These are phyloP conservation scores for Prinsepia uniflora DNA, from an alignment of 306 rosid species.

Conservation along the genomic window DNA sequence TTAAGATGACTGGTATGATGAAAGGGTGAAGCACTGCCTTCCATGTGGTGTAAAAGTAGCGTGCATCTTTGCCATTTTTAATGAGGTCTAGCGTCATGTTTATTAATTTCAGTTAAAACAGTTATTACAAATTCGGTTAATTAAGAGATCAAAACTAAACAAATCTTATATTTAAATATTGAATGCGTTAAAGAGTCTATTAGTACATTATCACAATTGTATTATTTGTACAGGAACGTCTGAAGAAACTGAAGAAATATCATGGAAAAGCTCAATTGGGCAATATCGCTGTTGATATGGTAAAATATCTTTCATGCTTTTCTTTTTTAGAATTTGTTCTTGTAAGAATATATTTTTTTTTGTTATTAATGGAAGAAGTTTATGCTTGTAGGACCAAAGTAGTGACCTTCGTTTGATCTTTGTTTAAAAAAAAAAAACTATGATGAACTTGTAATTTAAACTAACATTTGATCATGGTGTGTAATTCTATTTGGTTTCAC, in stretches of 20 bases:
- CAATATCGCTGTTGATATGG: conserved; percentile 88
- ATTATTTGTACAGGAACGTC: conserved; percentile 64
- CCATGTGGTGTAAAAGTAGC: background rate
- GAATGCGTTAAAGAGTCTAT: background rate
- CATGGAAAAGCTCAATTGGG: conserved; percentile 87
- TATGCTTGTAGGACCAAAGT: background rate
- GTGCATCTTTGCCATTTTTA: background rate
- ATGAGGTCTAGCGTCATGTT: background rate
- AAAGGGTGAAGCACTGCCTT: background rate
- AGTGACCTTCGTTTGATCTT: background rate
- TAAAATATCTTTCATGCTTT: conserved; percentile 19
- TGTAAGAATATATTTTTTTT: background rate
- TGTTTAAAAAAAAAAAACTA: background rate
- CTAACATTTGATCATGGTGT: background rate
- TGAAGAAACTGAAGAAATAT: conserved; percentile 76
- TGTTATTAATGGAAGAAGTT: conserved; percentile 1
- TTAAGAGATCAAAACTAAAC: background rate
- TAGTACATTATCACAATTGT: background rate
- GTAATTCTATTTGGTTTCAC: conserved; percentile 1
- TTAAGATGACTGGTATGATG: background rate
- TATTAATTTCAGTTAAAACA: background rate
- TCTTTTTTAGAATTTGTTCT: background rate
- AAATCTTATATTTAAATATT: background rate
- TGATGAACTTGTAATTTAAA: background rate
- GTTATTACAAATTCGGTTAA: background rate